These are phyloP conservation scores for Cystobasidium onofrii DNA, from an alignment of 768 basidiomycete species.

Conservation along the genomic window DNA sequence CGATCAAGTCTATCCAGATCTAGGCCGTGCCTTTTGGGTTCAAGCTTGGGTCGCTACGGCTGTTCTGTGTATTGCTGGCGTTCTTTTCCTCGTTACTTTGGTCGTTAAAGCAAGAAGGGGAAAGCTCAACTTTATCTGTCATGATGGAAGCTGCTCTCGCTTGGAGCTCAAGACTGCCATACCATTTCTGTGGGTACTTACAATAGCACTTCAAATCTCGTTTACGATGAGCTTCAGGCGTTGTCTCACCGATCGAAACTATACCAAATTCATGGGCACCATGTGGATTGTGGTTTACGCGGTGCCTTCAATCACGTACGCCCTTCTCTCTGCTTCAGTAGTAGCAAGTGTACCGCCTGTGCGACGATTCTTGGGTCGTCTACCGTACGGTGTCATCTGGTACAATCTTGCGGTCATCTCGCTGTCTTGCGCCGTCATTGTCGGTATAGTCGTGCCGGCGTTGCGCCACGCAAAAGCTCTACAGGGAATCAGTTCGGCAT, in stretches of 20 bases:
- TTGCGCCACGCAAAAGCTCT: not conserved
- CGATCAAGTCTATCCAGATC: not conserved
- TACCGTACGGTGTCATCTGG: not conserved
- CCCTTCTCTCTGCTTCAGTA: not conserved
- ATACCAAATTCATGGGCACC: not conserved
- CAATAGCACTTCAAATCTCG: not conserved
- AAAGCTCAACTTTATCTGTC: not conserved
- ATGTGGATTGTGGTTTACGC: conserved; percentile 2
- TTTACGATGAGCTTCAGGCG: not conserved
- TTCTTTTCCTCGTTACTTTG: not conserved
- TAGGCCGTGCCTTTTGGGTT: not conserved
- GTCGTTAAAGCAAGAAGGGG: not conserved
- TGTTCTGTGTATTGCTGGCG: not conserved
- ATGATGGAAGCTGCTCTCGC: conserved; percentile 17
- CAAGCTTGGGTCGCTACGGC: not conserved
- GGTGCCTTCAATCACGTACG: conserved; percentile 3
- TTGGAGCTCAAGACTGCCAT: not conserved
- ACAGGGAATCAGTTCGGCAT: too few relatives aligned
- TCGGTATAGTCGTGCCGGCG: not conserved
- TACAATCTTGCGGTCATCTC: not conserved
- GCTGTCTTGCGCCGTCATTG: not conserved
- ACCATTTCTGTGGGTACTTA: conserved; percentile 2
- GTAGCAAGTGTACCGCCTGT: conserved; percentile 3
- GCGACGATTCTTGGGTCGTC: not conserved
- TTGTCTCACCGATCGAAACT: not conserved